Base-by-base conservation (phyloP, 192 early-diverging fungal species). In the Coemansia biformis region DNA sequence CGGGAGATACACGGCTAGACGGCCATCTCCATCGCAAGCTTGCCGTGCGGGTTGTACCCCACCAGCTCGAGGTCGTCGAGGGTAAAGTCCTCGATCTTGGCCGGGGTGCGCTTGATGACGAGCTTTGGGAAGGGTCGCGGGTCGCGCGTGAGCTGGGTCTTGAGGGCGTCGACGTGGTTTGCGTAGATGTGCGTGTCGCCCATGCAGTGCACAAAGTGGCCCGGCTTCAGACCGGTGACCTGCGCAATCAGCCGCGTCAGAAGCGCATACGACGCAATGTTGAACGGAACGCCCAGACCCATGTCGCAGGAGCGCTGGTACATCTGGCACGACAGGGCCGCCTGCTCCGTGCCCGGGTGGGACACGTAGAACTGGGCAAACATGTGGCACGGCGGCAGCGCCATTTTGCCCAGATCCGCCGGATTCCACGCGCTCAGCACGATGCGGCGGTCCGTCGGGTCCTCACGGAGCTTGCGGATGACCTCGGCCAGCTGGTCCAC, bases 381-480 rank as follows among this genome's bases (percentile, higher is more conserved):
- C 76, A 93, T 83, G 54, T 99, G 96, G 76, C 96, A 99, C 5
- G 96, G 96, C 21, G 96, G 96, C 16, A 99, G 70, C 6, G 96
- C 96, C 91, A 99, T 97, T 14, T 79, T 70, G 5, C 57, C 55
- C 30, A 98, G 57, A 57, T 93, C 91, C n/a, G 85, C 81, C 9
- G 96, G 96, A 46, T 99, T 99, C 96, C 96, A 99, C 14, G 96
- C 96, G 46, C 84, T 85, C 51, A 99, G 68, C 23, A 99, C 84
- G 39, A 99, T 97, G 17, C 96, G 78, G 10, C 96, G 78, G 52
- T 96, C 91, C 2, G 81, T 84, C 6, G 96, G 96, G 4, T 81
- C 84, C 42, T 86, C 77, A 49, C 81, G 80, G 42, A 99, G 90
- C 50, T 86, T 88, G 43, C 83, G 63, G 38, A 99, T 87, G 22